phyloP scores from a whole-genome alignment of 352 stramenopile genomes.

The Globisporangium polare region DNA sequence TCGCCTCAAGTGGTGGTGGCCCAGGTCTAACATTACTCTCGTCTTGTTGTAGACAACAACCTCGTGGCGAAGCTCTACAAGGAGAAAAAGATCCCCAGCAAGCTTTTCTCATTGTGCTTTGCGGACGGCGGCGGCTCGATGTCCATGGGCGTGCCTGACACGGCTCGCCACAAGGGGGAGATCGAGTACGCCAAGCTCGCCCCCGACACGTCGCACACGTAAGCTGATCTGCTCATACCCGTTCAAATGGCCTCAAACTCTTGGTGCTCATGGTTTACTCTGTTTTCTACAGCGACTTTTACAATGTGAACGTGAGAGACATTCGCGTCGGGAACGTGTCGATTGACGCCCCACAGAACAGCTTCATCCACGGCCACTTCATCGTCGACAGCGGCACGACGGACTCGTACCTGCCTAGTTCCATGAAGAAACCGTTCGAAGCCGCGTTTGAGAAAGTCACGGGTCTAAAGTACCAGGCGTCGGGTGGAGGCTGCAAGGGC shows the following conservation, averaged over 20 bases:
- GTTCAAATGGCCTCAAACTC: too few relatives aligned
- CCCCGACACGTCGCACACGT: slow-evolving; percentile 24
- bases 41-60: slow-evolving; percentile 37
- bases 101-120: slow-evolving; percentile 82
- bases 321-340: slow-evolving; percentile 58
- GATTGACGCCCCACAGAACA: slow-evolving; percentile 45
- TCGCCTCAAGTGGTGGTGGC: not conserved
- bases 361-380: slow-evolving; percentile 47
- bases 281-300: slow-evolving; percentile 38
- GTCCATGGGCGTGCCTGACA: slow-evolving; percentile 54
- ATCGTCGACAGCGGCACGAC: slow-evolving; percentile 87
- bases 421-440: slow-evolving; percentile 50
- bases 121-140: slow-evolving; percentile 60
- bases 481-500: slow-evolving; percentile 35
- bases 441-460: slow-evolving; percentile 46
- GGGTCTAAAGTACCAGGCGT: slow-evolving; percentile 46
- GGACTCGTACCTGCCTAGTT: slow-evolving; percentile 70
- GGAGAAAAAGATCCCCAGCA: slow-evolving; percentile 78
- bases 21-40: not conserved
- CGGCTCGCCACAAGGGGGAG: slow-evolving; percentile 40
- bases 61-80: slow-evolving; percentile 69
- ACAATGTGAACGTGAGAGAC: slow-evolving; percentile 62
- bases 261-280: not conserved
- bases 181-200: slow-evolving; percentile 60
- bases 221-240: slow-evolving; percentile 1